Conservation (phyloP, 1,284 basidiomycete species). For the Irpex sp. region DNA sequence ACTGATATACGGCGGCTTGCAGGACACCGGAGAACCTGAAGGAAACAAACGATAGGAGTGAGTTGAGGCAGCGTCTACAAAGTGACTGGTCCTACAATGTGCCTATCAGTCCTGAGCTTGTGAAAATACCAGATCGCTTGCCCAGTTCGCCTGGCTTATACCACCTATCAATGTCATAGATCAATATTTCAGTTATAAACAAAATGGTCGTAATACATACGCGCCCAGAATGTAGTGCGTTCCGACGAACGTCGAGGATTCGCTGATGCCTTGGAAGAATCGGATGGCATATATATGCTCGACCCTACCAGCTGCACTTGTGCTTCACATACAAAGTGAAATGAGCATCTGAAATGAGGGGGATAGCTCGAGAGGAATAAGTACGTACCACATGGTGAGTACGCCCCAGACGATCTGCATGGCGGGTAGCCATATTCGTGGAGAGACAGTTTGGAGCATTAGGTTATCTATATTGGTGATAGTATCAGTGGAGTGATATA, state of each 20-base stretch:
- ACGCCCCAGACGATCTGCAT: constrained; percentile 67
- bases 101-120: constrained; percentile 61
- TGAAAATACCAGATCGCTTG: constrained; percentile 71
- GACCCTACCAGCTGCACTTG: constrained; percentile 52
- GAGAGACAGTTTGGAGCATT: constrained; percentile 56
- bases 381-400: constrained; percentile 54
- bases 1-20: constrained; percentile 64
- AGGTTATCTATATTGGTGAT: constrained; percentile 48
- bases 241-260: constrained; percentile 74
- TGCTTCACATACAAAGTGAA: constrained; percentile 30
- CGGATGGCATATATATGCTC: constrained; percentile 69
- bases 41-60: no score
- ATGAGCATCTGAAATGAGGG: not conserved
- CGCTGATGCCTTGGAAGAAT: constrained; percentile 72
- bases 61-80: no score
- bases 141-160: constrained; percentile 67
- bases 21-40: constrained; percentile 67
- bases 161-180: constrained; percentile 40
- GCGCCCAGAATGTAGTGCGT: constrained; percentile 72
- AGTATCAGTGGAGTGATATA: not conserved
- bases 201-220: constrained; percentile 30
- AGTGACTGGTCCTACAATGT: constrained; percentile 40
- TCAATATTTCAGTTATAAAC: not conserved
- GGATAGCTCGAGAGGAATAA: not conserved
- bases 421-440: constrained; percentile 61